Evolutionary conservation across 768 basidiomycete species (phyloP).

Genomic region (Xerocomus brunneocitrinus): DNA sequence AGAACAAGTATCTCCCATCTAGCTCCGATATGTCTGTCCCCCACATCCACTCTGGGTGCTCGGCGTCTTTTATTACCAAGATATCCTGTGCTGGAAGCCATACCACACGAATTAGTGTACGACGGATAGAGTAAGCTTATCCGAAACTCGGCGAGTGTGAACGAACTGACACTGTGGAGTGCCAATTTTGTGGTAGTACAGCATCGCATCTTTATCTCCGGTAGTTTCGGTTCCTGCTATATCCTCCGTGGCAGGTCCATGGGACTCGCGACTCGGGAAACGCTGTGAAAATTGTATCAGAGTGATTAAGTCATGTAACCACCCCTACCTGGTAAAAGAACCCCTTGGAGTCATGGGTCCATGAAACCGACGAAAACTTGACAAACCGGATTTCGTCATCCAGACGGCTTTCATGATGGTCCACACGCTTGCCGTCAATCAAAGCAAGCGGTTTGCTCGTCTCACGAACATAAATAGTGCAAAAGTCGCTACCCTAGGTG

Average conservation of each 20-base stretch:
- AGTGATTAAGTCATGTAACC: background rate
- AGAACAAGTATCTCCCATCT: conserved; percentile 60
- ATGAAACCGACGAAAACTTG: conserved; percentile 69
- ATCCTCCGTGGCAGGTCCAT: conserved; percentile 45
- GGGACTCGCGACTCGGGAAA: conserved; percentile 49
- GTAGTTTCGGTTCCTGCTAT: conserved; percentile 54
- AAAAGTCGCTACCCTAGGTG: conserved; percentile 66
- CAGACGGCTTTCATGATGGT: conserved; percentile 49
- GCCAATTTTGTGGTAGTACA: conserved; percentile 73
- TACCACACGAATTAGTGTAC: conserved; percentile 1
- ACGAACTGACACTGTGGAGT: conserved; percentile 57
- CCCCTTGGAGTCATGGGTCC: conserved; percentile 76
- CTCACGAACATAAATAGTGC: conserved; percentile 61
- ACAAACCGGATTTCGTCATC: conserved; percentile 67
- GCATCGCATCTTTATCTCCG: conserved; percentile 62
- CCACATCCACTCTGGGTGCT: conserved; percentile 66
- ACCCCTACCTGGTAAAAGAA: conserved; percentile 71
- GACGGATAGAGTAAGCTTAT: conserved; percentile 1
- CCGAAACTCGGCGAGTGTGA: conserved; percentile 3
- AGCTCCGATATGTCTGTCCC: conserved; percentile 48
- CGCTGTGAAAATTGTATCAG: conserved; percentile 34
- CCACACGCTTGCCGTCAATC: conserved; percentile 33
- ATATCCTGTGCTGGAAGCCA: conserved; percentile 55
- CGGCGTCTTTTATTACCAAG: conserved; percentile 58
- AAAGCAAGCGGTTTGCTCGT: conserved; percentile 54